A percentile compares a stretch with the other conserved stretches of the same genome.
These are phyloP conservation scores for Melampsora americana DNA, from an alignment of 1,284 basidiomycete genomes.

Conservation along the genomic window DNA sequence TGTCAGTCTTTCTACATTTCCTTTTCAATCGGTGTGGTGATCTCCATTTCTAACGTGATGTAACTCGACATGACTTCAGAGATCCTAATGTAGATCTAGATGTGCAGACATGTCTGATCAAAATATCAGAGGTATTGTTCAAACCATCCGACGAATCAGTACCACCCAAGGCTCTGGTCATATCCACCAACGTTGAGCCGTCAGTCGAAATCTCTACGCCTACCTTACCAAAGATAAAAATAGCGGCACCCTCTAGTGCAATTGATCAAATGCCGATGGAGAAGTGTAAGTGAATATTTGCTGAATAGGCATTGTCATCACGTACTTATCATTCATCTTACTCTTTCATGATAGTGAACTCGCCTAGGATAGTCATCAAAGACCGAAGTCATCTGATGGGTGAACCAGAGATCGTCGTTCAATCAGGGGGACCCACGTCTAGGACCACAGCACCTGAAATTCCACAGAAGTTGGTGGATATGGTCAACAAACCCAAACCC, in stretches of 20 bases:
- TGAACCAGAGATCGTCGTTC: no score
- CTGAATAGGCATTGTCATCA: no score
- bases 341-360: background rate
- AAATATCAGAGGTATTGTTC: slow-evolving; percentile 85
- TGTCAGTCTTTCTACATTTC: slow-evolving; percentile 60
- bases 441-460: slow-evolving; percentile 19
- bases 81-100: slow-evolving; percentile 73
- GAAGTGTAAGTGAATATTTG: background rate
- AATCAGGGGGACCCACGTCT: background rate
- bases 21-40: background rate
- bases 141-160: slow-evolving; percentile 73
- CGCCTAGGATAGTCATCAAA: slow-evolving; percentile 38
- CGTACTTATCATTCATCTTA: no score
- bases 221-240: slow-evolving; percentile 36
- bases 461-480: slow-evolving; percentile 46
- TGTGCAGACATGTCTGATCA: slow-evolving; percentile 84
- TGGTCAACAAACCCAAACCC: slow-evolving; percentile 53
- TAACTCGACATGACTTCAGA: slow-evolving; percentile 56
- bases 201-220: slow-evolving; percentile 31
- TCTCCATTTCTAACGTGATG: background rate
- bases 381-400: slow-evolving; percentile 5
- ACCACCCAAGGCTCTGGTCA: slow-evolving; percentile 73
- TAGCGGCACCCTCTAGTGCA: slow-evolving; percentile 21
- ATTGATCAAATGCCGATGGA: slow-evolving; percentile 17
- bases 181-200: slow-evolving; percentile 47